Conservation (phyloP, 202 grass and related monocot genomes). For the Hordeum pubiflorum region DNA sequence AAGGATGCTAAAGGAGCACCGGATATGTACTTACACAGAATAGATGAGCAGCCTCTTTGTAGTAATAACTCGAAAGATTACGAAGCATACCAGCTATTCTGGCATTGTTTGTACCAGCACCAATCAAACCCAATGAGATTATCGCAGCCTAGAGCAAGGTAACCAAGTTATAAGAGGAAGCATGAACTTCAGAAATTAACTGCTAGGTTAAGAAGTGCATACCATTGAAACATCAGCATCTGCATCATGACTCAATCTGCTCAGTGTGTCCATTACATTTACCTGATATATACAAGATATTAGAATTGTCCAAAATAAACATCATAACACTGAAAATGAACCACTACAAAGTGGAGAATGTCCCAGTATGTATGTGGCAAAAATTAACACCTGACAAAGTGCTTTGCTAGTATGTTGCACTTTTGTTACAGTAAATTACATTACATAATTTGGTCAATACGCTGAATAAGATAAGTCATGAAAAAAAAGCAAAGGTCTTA, state of each 20-base stretch:
- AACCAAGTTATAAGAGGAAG: slow-evolving; percentile 1
- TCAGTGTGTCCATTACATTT: slow-evolving; percentile 98
- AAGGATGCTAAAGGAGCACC: background rate
- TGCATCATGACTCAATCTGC: slow-evolving; percentile 95
- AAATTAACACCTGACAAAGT: background rate
- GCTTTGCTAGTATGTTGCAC: background rate
- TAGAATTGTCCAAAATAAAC: background rate
- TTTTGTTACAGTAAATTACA: background rate
- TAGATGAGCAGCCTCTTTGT: slow-evolving; percentile 95
- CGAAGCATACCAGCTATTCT: slow-evolving; percentile 98
- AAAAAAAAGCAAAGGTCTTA: background rate
- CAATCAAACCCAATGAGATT: slow-evolving; percentile 89
- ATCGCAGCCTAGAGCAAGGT: slow-evolving; percentile 64
- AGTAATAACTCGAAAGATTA: slow-evolving; percentile 98
- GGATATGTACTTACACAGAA: slow-evolving; percentile 71
- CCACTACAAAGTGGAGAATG: background rate
- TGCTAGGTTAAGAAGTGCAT: background rate
- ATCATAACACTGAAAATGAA: background rate
- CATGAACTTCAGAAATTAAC: background rate
- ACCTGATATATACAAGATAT: slow-evolving; percentile 53
- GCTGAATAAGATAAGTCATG: background rate
- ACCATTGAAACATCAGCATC: slow-evolving; percentile 97
- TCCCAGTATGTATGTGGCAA: background rate
- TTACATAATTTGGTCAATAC: background rate
- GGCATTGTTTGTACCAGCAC: slow-evolving; percentile 96